Evolutionary conservation across 495 filamentous ascomycete genomes (phyloP).

Genomic region (Xylaria intraflava): DNA sequence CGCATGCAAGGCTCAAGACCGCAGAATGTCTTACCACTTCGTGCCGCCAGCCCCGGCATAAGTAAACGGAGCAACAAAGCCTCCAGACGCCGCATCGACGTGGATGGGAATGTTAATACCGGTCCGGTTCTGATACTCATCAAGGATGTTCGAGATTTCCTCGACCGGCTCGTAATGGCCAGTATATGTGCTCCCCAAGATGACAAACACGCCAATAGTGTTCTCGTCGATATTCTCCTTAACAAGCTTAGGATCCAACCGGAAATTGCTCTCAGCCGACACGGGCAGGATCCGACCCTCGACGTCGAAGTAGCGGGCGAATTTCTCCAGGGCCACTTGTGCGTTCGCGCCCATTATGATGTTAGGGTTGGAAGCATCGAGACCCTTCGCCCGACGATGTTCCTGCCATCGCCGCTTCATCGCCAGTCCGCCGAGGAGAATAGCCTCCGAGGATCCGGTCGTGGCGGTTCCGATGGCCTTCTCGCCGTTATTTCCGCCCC

Average conservation of each 20-base stretch:
- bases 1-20: neutral
- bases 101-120: slow-evolving; percentile 67
- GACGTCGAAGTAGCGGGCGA: slow-evolving; percentile 71
- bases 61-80: slow-evolving; percentile 69
- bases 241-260: slow-evolving; percentile 58
- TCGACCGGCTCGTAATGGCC: slow-evolving; percentile 74
- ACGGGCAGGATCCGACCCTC: slow-evolving; percentile 66
- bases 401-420: slow-evolving; percentile 79
- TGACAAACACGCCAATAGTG: slow-evolving; percentile 72
- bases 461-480: slow-evolving; percentile 67
- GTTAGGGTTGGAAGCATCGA: slow-evolving; percentile 58
- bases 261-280: slow-evolving; percentile 52
- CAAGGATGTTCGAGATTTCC: slow-evolving; percentile 57
- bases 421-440: slow-evolving; percentile 67
- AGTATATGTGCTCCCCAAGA: slow-evolving; percentile 68
- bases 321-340: slow-evolving; percentile 70
- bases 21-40: slow-evolving; percentile 45
- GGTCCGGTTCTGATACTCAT: slow-evolving; percentile 57
- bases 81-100: slow-evolving; percentile 66
- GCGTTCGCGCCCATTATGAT: slow-evolving; percentile 76
- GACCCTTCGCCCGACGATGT: slow-evolving; percentile 50
- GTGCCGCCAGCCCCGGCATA: slow-evolving; percentile 51
- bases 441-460: slow-evolving; percentile 66
- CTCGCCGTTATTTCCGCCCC: slow-evolving; percentile 59
- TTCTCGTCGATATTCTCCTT: slow-evolving; percentile 67